Evolutionary conservation across 139 green algal species (phyloP), one percentile per base, ranked within the genome.

Genomic region (Tetradesmus obliquus): DNA sequence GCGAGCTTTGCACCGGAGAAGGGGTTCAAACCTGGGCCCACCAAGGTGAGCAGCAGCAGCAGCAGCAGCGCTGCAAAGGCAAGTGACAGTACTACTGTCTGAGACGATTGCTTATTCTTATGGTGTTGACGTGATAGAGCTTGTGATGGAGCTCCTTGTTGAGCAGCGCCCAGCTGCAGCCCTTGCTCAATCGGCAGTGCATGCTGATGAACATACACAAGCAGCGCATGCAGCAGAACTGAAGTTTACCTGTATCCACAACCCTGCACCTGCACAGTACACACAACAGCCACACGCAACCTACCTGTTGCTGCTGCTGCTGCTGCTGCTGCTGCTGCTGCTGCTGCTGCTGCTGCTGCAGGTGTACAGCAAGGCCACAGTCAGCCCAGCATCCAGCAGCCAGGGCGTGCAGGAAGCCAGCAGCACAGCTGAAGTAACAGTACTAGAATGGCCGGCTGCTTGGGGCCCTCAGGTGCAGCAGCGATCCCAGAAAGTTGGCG

Each of bases 111-210:
- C 32, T 45, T 45, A 45, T 45, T 45, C 32, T 45, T 45, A 45
- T 45, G 32, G 32, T 45, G 32, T 45, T 45, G 32, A 45, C 32
- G 32, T 45, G 32, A 45, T 45, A 45, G 32, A 45, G 32, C 32
- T 45, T 45, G 32, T 45, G 32, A 45, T 45, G 32, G 32, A 45
- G 32, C 32, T 45, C 32, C 32, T 45, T 45, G 32, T 45, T 45
- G 32, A 45, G 32, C 84, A 89, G 60, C 84, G 32, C 22, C n/a
- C 19, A 89, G 84, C 84, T 89, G 84, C 84, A 60, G 84, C 84
- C 57, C 55, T 22, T 89, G 84, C 84, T 45, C 32, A 45, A 45
- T 45, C 32, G 32, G 32, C 32, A 45, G 32, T 45, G 32, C 32
- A 45, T 45, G 32, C 32, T 45, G 32, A 45, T 45, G 32, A 45